A percentile compares a stretch with the other conserved stretches of the same genome.
Evolutionary conservation across 208 protist species (phyloP).

Genomic region (Blechomonas ayalai): DNA sequence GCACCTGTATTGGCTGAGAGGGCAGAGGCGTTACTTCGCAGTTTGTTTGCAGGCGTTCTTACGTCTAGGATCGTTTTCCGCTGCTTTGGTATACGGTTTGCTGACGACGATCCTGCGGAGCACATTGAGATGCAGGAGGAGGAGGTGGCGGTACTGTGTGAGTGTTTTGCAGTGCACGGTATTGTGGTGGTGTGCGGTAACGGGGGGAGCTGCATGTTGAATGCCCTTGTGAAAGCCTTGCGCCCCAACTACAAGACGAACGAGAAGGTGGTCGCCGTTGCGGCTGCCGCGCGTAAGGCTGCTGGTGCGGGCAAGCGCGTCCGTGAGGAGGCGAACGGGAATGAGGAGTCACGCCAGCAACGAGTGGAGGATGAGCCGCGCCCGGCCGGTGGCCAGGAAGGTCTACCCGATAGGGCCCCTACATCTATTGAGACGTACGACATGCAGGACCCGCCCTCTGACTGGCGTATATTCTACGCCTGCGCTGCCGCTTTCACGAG

Average conservation of each 20-base stretch:
- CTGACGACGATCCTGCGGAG: constrained; percentile 8
- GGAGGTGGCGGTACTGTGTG: constrained; percentile 59
- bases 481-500: constrained; percentile 43
- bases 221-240: constrained; percentile 37
- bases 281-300: constrained; percentile 6
- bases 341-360: constrained; percentile 8
- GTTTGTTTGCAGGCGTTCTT: constrained; percentile 47
- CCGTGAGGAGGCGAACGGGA: constrained; percentile 18
- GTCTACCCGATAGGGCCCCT: constrained; percentile 2
- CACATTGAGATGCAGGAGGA: constrained; percentile 16
- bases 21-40: constrained; percentile 30
- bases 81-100: constrained; percentile 38
- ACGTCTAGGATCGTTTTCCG: constrained; percentile 46
- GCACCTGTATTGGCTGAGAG: constrained; percentile 1
- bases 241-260: constrained; percentile 22
- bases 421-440: constrained; percentile 21
- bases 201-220: constrained; percentile 43
- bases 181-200: constrained; percentile 51
- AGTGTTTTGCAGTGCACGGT: constrained; percentile 43
- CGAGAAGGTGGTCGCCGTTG: constrained; percentile 1
- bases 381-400: constrained; percentile 5
- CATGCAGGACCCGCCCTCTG: constrained; percentile 14
- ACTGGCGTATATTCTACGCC: constrained; percentile 66
- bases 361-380: constrained; percentile 12
- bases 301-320: constrained; percentile 25